Evolutionary conservation across 2,329 filamentous ascomycete species (phyloP).

Genomic region (Aspergillus fumigatiaffinis): DNA sequence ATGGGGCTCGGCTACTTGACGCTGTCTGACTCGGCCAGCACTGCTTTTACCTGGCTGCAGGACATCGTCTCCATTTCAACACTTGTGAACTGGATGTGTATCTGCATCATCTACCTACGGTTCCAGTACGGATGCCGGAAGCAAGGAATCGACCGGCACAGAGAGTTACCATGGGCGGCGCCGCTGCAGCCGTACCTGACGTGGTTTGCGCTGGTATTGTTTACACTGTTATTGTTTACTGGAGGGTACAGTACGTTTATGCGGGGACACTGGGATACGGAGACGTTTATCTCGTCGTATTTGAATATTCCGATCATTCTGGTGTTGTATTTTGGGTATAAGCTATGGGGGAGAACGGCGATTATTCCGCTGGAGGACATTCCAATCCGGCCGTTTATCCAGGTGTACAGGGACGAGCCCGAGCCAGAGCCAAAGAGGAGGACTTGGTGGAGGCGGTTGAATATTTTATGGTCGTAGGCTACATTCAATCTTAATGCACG

Average conservation of each 20-base stretch:
- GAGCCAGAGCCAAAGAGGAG: slow-evolving; percentile 22
- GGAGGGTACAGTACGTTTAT: slow-evolving; percentile 58
- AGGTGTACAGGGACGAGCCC: slow-evolving; percentile 23
- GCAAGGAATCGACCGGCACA: slow-evolving; percentile 32
- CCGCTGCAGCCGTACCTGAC: slow-evolving; percentile 57
- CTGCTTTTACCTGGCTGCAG: slow-evolving; percentile 63
- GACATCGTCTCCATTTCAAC: slow-evolving; percentile 48
- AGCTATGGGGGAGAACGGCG: slow-evolving; percentile 33
- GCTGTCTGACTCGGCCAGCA: slow-evolving; percentile 49
- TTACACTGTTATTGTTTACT: slow-evolving; percentile 60
- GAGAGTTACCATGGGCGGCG: slow-evolving; percentile 47
- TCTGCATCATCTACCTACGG: slow-evolving; percentile 51
- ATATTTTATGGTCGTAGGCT: slow-evolving; percentile 23
- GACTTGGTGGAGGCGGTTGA: slow-evolving; percentile 17
- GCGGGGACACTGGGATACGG: slow-evolving; percentile 41
- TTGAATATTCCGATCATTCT: slow-evolving; percentile 58
- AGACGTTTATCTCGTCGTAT: slow-evolving; percentile 59
- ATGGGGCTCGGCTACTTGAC: slow-evolving; percentile 63
- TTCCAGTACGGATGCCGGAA: slow-evolving; percentile 45
- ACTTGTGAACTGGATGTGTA: slow-evolving; percentile 56
- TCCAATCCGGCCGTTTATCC: slow-evolving; percentile 33
- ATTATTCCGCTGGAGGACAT: slow-evolving; percentile 31
- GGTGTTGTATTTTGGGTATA: slow-evolving; percentile 44
- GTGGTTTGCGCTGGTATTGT: slow-evolving; percentile 53
- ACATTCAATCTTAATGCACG: too few species aligned